Conservation (phyloP, 441 rosid species). For the Populus tomentosa region DNA sequence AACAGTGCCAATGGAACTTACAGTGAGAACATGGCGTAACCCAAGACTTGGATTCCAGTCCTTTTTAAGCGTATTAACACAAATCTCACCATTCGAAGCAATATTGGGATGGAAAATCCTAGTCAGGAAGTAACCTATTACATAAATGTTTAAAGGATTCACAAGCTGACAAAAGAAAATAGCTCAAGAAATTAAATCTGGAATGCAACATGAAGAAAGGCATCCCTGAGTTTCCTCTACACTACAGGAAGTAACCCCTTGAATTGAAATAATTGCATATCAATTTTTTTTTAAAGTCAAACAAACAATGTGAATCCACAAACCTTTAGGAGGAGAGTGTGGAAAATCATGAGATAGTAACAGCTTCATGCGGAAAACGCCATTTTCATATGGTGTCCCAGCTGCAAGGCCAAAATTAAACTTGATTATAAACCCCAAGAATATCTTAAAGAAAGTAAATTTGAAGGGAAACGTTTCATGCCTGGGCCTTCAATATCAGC, state of each 20-base stretch:
- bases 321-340: slow-evolving; percentile 92
- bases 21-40: slow-evolving; percentile 82
- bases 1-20: slow-evolving; percentile 35
- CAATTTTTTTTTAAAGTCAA: neutral
- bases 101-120: slow-evolving; percentile 98
- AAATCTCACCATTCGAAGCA: slow-evolving; percentile 86
- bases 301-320: slow-evolving; percentile 5
- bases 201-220: neutral
- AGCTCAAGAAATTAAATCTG: neutral
- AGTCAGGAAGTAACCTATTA: slow-evolving; percentile 82
- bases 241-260: neutral
- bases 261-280: neutral
- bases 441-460: neutral
- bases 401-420: slow-evolving; percentile 47
- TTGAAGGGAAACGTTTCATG: slow-evolving; percentile 15
- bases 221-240: neutral
- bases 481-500: slow-evolving; percentile 99
- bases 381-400: slow-evolving; percentile 95
- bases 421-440: slow-evolving; percentile 8
- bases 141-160: slow-evolving; percentile 6
- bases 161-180: neutral
- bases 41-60: slow-evolving; percentile 99
- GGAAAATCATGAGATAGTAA: slow-evolving; percentile 85
- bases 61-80: slow-evolving; percentile 88
- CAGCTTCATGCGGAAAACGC: slow-evolving; percentile 93